Conservation (phyloP, 2,329 filamentous ascomycete species). For the Gyromitra esculenta region DNA sequence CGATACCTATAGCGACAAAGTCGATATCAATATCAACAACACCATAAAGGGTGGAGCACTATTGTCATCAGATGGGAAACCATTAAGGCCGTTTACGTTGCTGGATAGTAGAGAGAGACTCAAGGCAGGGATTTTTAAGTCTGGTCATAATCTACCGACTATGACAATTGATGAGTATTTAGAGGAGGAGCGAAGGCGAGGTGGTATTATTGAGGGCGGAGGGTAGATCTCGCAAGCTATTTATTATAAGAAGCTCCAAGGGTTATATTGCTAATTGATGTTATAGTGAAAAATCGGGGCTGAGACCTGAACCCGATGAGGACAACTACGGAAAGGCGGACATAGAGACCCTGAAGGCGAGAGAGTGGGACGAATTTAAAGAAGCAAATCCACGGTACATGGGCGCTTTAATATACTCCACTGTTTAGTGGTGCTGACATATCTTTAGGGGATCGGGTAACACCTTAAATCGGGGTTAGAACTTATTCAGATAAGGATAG, state of each 20-base stretch:
- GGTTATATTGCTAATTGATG: slow-evolving; percentile 15
- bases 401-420: slow-evolving; percentile 2
- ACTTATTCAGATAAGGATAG: neutral
- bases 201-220: slow-evolving; percentile 90
- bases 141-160: slow-evolving; percentile 91
- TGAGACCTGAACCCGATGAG: slow-evolving; percentile 80
- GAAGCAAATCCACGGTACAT: slow-evolving; percentile 81
- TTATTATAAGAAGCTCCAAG: neutral
- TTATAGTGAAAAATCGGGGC: slow-evolving; percentile 61
- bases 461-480: slow-evolving; percentile 78
- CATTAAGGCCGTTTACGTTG: slow-evolving; percentile 89
- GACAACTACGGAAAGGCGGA: slow-evolving; percentile 90
- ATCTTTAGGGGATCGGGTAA: slow-evolving; percentile 73
- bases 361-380: slow-evolving; percentile 93
- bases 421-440: slow-evolving; percentile 31
- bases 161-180: slow-evolving; percentile 99
- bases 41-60: slow-evolving; percentile 71
- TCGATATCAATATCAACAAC: slow-evolving; percentile 71
- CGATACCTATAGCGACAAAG: slow-evolving; percentile 74
- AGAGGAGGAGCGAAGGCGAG: slow-evolving; percentile 84
- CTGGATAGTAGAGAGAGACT: slow-evolving; percentile 79
- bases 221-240: slow-evolving; percentile 70
- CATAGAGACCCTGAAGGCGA: slow-evolving; percentile 88
- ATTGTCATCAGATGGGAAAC: slow-evolving; percentile 80
- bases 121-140: slow-evolving; percentile 82